phyloP scores from a whole-genome alignment of 441 rosid species.

The Arabidopsis hybrid region DNA sequence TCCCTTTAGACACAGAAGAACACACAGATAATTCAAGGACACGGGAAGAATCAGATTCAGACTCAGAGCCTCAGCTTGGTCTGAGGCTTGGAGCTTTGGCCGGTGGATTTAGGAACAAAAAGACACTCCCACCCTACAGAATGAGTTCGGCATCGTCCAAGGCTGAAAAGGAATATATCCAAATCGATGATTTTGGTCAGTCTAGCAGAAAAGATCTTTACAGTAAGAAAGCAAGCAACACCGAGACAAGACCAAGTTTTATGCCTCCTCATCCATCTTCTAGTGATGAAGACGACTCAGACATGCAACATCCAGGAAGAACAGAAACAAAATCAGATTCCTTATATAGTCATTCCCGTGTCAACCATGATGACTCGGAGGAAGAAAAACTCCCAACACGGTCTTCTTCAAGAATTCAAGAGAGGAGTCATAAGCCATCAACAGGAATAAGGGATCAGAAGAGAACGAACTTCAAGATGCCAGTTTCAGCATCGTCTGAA shows the following conservation, averaged over 20 bases:
- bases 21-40: slow-evolving; percentile 41
- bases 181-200: slow-evolving; percentile 38
- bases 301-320: slow-evolving; percentile 45
- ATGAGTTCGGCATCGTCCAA: slow-evolving; percentile 43
- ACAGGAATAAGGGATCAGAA: slow-evolving; percentile 24
- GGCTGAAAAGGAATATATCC: slow-evolving; percentile 45
- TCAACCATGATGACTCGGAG: slow-evolving; percentile 46
- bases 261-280: slow-evolving; percentile 45
- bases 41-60: slow-evolving; percentile 44
- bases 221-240: slow-evolving; percentile 43
- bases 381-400: slow-evolving; percentile 27
- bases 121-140: slow-evolving; percentile 58
- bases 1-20: slow-evolving; percentile 32
- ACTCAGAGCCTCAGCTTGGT: slow-evolving; percentile 48
- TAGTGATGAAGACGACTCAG: slow-evolving; percentile 52
- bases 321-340: slow-evolving; percentile 41
- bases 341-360: slow-evolving; percentile 49
- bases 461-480: slow-evolving; percentile 26
- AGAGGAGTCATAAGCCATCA: slow-evolving; percentile 34
- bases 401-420: slow-evolving; percentile 29
- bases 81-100: slow-evolving; percentile 60
- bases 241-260: slow-evolving; percentile 43
- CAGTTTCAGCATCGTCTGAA: slow-evolving; percentile 26
- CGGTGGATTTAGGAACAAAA: slow-evolving; percentile 76
- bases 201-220: slow-evolving; percentile 46